These are phyloP conservation scores for Candida tibetensis DNA, from an alignment of 805 yeast genomes.

Conservation along the genomic window DNA sequence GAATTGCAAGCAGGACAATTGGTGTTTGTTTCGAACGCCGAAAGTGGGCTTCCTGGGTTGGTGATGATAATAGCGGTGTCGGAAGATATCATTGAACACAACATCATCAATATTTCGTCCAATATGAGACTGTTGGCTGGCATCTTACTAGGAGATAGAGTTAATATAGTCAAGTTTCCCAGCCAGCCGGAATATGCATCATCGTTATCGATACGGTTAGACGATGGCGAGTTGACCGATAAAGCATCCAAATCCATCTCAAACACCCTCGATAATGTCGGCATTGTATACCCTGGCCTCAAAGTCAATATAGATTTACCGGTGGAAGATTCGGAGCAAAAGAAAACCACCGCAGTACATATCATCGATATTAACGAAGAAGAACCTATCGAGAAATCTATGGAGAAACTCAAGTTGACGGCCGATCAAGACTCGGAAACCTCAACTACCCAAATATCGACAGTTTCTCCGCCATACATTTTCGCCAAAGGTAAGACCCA, in stretches of 20 bases:
- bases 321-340: slow-evolving; percentile 17
- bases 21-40: slow-evolving; percentile 40
- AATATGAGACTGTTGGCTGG: slow-evolving; percentile 33
- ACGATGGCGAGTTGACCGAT: background rate
- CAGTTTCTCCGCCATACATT: slow-evolving; percentile 48
- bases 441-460: too few relatives aligned
- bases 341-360: slow-evolving; percentile 9
- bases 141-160: slow-evolving; percentile 47
- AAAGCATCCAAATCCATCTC: slow-evolving; percentile 32
- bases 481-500: slow-evolving; percentile 28
- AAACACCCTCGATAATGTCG: slow-evolving; percentile 50
- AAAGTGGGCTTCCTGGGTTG: slow-evolving; percentile 45
- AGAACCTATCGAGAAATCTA: slow-evolving; percentile 31
- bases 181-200: slow-evolving; percentile 47
- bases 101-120: slow-evolving; percentile 27
- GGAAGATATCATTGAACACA: slow-evolving; percentile 24
- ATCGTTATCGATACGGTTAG: slow-evolving; percentile 14
- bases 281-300: slow-evolving; percentile 61
- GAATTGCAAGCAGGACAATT: slow-evolving; percentile 47
- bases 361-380: slow-evolving; percentile 23
- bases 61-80: slow-evolving; percentile 42
- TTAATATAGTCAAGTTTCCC: slow-evolving; percentile 43
- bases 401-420: slow-evolving; percentile 34
- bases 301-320: slow-evolving; percentile 24
- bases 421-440: too few relatives aligned